phyloP scores from a whole-genome alignment of 345 rosid genomes.

The Eucalyptus marginata region DNA sequence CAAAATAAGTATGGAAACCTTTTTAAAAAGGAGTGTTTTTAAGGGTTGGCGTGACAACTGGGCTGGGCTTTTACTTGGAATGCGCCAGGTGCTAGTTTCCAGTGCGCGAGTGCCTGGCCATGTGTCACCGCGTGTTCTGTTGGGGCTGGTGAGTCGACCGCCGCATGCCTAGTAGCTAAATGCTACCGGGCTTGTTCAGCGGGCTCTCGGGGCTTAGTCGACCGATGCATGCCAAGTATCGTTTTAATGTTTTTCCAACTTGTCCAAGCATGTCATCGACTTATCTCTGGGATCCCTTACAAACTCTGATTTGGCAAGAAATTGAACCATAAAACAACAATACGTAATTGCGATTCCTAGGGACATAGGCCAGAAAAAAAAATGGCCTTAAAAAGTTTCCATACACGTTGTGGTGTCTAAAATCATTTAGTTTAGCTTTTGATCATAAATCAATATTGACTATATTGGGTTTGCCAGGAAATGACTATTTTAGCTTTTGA shows the following conservation, averaged over 20 bases:
- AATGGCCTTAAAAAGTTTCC: not conserved
- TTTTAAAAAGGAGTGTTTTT: too few relatives aligned
- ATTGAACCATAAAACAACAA: not conserved
- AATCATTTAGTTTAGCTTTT: not conserved
- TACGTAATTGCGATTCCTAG: not conserved
- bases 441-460: not conserved
- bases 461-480: not conserved
- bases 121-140: not conserved
- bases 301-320: not conserved
- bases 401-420: not conserved
- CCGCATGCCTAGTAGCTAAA: not conserved
- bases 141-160: not conserved
- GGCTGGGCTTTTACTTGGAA: too few relatives aligned
- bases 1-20: too few relatives aligned
- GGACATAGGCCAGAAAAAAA: not conserved
- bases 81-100: too few relatives aligned
- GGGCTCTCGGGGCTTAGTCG: not conserved
- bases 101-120: too few relatives aligned
- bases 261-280: not conserved
- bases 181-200: not conserved
- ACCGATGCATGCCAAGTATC: too few relatives aligned
- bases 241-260: not conserved
- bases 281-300: not conserved
- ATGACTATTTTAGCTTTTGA: not conserved
- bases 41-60: too few relatives aligned